Evolutionary conservation across 2,329 filamentous ascomycete species (phyloP), one percentile per base, ranked within the genome.

Genomic region (Trichoderma afroharzianum): DNA sequence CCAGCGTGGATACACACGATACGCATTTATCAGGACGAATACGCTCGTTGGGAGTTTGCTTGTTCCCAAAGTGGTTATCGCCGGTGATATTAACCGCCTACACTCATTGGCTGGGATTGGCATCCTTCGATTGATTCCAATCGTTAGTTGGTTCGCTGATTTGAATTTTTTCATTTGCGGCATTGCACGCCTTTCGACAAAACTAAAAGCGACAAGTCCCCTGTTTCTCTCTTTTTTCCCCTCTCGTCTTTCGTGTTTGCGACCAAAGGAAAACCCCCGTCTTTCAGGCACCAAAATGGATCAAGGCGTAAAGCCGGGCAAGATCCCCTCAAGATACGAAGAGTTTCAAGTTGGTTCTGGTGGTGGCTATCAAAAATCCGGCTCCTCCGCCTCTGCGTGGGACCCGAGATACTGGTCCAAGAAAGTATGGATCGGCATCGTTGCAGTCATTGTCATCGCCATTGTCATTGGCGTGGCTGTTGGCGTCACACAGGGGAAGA

Each of bases 391-490:
- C 72, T 79, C 81, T 8, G 81, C 78, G 78, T 88, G 84, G 78
- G 82, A 89, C 73, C 84, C 85, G 0, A 81, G 82, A 63, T 82
- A 82, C 61, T 91, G 88, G 89, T 80, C 84, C 53, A 85, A 85
- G 76, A 85, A 83, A 71, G 82, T 80, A 12, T 90, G 86, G 85
- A 76, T 86, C 32, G 82, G 74, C 4, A 76, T 80, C 1, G 68
- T 15, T 26, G 68, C 47, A 9, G 68, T 66, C 24, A 26, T 43
- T 8, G 74, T 82, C 1, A 70, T 84, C 2, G 79, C 79, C 28
- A 80, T 88, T 9, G 79, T 84, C 43, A 80, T 89, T 58, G 82
- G 87, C 8, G 82, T 86, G 12, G 80, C 82, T 5, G 83, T 87
- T 6, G 81, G 80, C 28, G 83, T 87, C 24, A 79, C 82, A 4